phyloP scores from a whole-genome alignment of 495 filamentous ascomycete genomes.

The Penicillium goetzii region DNA sequence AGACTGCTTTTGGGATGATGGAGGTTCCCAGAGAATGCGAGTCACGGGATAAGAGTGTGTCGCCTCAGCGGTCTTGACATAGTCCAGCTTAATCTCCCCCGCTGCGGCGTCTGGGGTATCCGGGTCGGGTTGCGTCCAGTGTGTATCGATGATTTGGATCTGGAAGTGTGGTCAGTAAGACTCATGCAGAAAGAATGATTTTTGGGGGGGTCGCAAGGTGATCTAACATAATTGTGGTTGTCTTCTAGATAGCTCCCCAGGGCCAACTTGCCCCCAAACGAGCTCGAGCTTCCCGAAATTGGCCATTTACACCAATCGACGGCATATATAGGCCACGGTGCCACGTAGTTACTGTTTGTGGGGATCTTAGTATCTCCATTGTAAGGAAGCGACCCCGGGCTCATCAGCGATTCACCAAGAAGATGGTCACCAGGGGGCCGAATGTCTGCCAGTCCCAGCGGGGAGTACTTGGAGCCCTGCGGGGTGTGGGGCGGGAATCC shows the following conservation, averaged over 20 bases:
- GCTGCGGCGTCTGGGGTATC: slow-evolving; percentile 67
- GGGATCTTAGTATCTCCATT: slow-evolving; percentile 56
- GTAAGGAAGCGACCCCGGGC: slow-evolving; percentile 40
- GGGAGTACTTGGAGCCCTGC: slow-evolving; percentile 78
- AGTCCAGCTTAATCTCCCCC: slow-evolving; percentile 80
- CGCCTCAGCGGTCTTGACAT: slow-evolving; percentile 93
- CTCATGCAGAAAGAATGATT: not conserved
- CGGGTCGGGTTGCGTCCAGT: slow-evolving; percentile 68
- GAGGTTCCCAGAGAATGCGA: slow-evolving; percentile 94
- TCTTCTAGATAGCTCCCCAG: slow-evolving; percentile 97
- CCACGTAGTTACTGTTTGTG: slow-evolving; percentile 85
- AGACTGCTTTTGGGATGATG: slow-evolving; percentile 93
- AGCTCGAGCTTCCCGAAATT: slow-evolving; percentile 64
- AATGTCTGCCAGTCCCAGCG: slow-evolving; percentile 89
- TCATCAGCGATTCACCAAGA: slow-evolving; percentile 64
- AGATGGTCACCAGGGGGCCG: slow-evolving; percentile 75
- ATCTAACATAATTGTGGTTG: slow-evolving; percentile 89
- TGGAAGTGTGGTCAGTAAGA: slow-evolving; percentile 41
- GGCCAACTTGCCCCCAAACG: slow-evolving; percentile 86
- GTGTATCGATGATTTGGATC: slow-evolving; percentile 97
- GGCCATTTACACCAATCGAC: slow-evolving; percentile 99
- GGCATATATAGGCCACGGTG: slow-evolving; percentile 93
- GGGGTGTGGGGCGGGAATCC: slow-evolving; percentile 71
- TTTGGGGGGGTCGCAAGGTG: too few relatives aligned
- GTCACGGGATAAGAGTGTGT: slow-evolving; percentile 98